These are phyloP conservation scores for Globisporangium lucens DNA, from an alignment of 352 stramenopile genomes.

Conservation along the genomic window DNA sequence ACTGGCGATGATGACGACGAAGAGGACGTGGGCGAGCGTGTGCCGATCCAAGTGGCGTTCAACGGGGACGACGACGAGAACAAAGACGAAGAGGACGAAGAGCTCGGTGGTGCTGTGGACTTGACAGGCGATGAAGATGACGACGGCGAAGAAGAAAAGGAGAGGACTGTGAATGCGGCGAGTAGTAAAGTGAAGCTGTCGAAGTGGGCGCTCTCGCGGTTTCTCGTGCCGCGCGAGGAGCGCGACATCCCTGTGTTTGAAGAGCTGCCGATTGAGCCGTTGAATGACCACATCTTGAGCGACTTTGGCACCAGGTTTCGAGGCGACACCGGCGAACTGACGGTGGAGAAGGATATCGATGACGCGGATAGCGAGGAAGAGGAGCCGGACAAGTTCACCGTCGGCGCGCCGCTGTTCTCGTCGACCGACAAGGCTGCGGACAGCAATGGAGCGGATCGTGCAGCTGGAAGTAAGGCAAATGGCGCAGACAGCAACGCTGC, in stretches of 20 bases:
- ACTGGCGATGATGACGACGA: constrained; percentile 13
- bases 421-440: constrained; percentile 16
- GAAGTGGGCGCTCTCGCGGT: constrained; percentile 69
- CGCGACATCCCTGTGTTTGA: constrained; percentile 52
- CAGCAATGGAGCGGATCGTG: constrained; percentile 12
- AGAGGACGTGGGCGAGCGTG: constrained; percentile 47
- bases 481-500: constrained; percentile 21
- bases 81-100: constrained; percentile 20
- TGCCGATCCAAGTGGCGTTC: constrained; percentile 22
- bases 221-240: constrained; percentile 54
- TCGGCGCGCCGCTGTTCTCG: constrained; percentile 52
- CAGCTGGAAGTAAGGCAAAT: constrained; percentile 18
- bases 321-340: constrained; percentile 41
- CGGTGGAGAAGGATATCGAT: constrained; percentile 42
- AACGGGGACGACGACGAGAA: constrained; percentile 18
- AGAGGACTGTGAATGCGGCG: background rate
- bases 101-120: constrained; percentile 23
- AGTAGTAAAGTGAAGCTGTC: constrained; percentile 45
- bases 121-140: constrained; percentile 19
- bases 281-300: constrained; percentile 85
- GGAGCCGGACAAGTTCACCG: constrained; percentile 31
- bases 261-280: constrained; percentile 62
- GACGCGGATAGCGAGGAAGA: constrained; percentile 26
- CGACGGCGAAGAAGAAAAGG: background rate
- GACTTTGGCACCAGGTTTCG: constrained; percentile 77